Conservation (phyloP, 257 asterid genomes). For the Solanum bulbocastanum region DNA sequence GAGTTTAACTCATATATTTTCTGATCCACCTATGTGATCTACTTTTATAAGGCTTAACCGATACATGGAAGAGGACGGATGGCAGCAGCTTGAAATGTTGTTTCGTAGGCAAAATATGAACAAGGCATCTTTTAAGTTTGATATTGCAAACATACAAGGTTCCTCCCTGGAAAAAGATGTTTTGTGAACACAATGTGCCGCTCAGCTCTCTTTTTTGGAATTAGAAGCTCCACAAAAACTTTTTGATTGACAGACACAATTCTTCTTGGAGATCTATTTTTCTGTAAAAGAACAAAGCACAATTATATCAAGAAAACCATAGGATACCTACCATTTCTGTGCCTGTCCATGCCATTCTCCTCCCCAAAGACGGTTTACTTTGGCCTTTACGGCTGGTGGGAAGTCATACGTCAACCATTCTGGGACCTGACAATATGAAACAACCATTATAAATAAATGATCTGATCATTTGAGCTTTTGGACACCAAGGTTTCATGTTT, state of each 20-base stretch:
- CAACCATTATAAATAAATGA: background rate
- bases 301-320: background rate
- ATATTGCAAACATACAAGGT: background rate
- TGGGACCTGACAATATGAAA: slow-evolving; percentile 53
- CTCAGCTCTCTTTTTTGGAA: too few species aligned
- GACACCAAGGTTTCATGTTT: background rate
- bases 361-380: slow-evolving; percentile 95
- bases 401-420: slow-evolving; percentile 90
- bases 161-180: background rate
- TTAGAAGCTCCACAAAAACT: too few species aligned
- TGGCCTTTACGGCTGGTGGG: slow-evolving; percentile 94
- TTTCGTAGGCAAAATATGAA: background rate
- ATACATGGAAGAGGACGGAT: background rate
- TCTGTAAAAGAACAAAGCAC: background rate
- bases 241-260: background rate
- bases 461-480: background rate
- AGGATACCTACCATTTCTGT: slow-evolving; percentile 66
- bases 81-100: background rate
- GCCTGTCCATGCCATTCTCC: slow-evolving; percentile 99
- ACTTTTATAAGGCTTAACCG: background rate
- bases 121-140: background rate
- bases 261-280: background rate
- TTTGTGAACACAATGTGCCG: background rate
- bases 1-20: background rate
- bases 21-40: background rate